Percentiles rank a stretch among this genome's conserved stretches.
phyloP scores from a whole-genome alignment of 257 asterid genomes.

The Solanum gandarillasii region DNA sequence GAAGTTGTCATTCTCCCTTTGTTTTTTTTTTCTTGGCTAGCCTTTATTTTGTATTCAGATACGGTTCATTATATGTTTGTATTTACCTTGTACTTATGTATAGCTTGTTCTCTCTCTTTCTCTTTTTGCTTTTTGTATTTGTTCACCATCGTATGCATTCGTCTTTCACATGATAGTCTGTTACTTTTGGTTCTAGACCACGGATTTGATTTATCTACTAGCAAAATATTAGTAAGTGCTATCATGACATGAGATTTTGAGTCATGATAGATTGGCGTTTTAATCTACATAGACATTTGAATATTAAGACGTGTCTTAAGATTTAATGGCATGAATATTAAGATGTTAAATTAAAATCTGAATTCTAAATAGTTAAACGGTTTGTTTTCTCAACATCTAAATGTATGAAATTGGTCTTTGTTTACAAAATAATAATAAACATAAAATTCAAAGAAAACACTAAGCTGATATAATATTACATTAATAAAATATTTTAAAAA shows the following conservation, averaged over 20 bases:
- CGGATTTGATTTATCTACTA: accelerated
- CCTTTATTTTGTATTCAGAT: too few species aligned
- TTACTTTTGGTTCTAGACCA: background rate
- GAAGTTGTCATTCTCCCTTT: background rate
- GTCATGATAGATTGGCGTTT: background rate
- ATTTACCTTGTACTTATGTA: background rate
- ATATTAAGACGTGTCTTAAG: background rate
- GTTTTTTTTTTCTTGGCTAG: background rate
- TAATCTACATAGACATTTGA: background rate
- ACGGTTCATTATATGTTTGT: background rate
- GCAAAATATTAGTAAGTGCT: too few species aligned
- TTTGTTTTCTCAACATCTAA: background rate
- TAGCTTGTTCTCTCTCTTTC: background rate
- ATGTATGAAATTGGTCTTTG: too few species aligned
- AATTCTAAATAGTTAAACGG: background rate
- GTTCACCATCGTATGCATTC: background rate
- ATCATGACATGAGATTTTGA: background rate
- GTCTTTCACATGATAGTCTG: background rate
- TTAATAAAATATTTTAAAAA: too few species aligned
- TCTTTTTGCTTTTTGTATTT: background rate
- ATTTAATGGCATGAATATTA: background rate
- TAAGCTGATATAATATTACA: too few species aligned
- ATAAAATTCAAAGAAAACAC: too few species aligned
- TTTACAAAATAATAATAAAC: too few species aligned
- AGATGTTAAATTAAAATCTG: background rate